phyloP scores from a whole-genome alignment of 2,329 filamentous ascomycete genomes.

The Trichoderma gracile region DNA sequence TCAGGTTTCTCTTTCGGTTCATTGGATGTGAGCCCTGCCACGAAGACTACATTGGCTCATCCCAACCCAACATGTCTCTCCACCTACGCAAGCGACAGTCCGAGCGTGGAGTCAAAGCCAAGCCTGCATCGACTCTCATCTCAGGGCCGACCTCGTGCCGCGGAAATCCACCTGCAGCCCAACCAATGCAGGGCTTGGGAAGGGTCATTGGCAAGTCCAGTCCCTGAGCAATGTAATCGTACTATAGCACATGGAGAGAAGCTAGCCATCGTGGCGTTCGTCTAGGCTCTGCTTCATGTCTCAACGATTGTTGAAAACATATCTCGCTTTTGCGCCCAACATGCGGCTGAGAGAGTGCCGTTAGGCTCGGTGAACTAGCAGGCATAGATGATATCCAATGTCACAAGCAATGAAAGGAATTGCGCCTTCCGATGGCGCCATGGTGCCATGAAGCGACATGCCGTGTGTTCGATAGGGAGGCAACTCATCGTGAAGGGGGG shows the following conservation, averaged over 20 bases:
- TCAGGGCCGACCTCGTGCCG: neutral
- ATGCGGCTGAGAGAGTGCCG: neutral
- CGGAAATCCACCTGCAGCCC: neutral
- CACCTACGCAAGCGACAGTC: conserved; percentile 1
- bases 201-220: neutral
- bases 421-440: conserved; percentile 17
- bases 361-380: conserved; percentile 2
- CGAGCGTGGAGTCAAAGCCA: neutral
- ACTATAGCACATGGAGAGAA: neutral
- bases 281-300: neutral
- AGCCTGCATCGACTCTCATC: neutral
- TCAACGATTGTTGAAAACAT: neutral
- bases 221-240: neutral
- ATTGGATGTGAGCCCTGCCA: neutral
- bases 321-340: neutral
- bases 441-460: conserved; percentile 10
- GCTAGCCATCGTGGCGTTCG: conserved; percentile 3
- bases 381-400: neutral
- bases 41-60: neutral
- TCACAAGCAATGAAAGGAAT: neutral
- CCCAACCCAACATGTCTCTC: neutral
- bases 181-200: neutral
- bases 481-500: neutral
- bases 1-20: neutral
- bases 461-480: neutral